Base-by-base conservation (phyloP, 805 yeast species). In the Metschnikowia corniflorae region DNA sequence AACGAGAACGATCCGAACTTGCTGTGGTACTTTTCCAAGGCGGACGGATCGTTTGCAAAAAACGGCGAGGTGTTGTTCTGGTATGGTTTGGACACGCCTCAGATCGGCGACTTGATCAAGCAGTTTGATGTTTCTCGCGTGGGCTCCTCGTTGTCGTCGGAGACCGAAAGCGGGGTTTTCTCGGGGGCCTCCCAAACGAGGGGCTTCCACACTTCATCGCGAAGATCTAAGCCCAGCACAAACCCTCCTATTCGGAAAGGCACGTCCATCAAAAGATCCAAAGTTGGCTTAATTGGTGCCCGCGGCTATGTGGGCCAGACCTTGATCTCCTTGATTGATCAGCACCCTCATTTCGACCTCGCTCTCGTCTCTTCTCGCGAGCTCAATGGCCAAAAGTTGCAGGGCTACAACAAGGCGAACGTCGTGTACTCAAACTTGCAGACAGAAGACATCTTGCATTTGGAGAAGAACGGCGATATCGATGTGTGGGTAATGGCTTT, bases 401-500 rank as follows among this genome's bases (percentile, higher is more conserved):
- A 80, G 53, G 96, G 95, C 17, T 93, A 93, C 73, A 80, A 80
- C 55, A 93, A 91, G 65, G 71, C 75, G 37, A 78, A 84, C 40
- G 76, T 91, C 37, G 72, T 75, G 35, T 93, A 93, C 65, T 86
- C 86, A 44, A 93, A 89, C 63, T 71, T 93, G 51, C 89, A 82
- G 57, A 75, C 82, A 29, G 96, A 87, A 54, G 97, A 93, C 51
- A 82, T 93, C 47, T 78, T 78, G 55, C 65, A 70, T 46, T 65
- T 93, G 44, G 98, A 91, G 63, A 73, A 79, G 46, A 68, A 78
- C 31, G 77, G 80, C 33, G 85, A 77, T 36, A 86, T 93, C 40
- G 98, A 93, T 55, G 82, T 89, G 35, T 93, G 99, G 98, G 95
- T 94, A 18, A 93, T 94, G 98, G 98, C 98, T 2, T 74, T 93